Base-by-base conservation (phyloP, 305 asterid species). In the Fraxinus velutina region DNA sequence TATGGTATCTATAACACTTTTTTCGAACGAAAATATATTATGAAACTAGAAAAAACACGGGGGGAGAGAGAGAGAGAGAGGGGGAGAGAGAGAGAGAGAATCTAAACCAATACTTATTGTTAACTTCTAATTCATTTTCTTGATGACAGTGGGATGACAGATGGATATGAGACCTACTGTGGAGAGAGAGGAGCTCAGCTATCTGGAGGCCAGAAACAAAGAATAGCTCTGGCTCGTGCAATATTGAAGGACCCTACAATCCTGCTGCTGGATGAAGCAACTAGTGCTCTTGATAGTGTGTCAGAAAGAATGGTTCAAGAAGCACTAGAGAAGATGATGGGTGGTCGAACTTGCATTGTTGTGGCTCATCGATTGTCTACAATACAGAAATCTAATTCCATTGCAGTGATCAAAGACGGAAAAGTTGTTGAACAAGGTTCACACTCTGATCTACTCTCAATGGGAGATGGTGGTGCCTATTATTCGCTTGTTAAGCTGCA, bases 291-390 rank as follows among this genome's bases (percentile, higher is more conserved):
- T 6, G 98, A 93, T 68, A 91, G 90, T 2, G 89, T 89, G 0
- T 93, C 98, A 2, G 98, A 93, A 82, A 93, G 90, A 86, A 76
- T 88, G 74, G 97, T 93, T 42, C 97, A 92, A 76, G 97, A 91
- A 80, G 94, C 98, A 39, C 85, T 93, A 0, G 92, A 89, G 85
- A 92, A 91, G 86, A 90, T 91, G 94, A 92, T 92, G 96, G 89
- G 83, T 1, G 91, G 89, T 0, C 75, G 94, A 77, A 93, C 96
- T 6, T 90, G 98, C 89, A 86, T 92, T 0, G 89, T 91, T 1
- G 97, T 93, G 78, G 98, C 98, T 80, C 98, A 93, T 75, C 90
- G 96, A 1, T 24, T 93, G 29, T 91, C 95, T 0, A 92, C 97
- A 5, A 87, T 92, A 81, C 91, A 91, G 82, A 92, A 91, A 83